Base-by-base conservation (phyloP, 2,329 filamentous ascomycete genomes). In the Paracoccidioides brasiliensis region DNA sequence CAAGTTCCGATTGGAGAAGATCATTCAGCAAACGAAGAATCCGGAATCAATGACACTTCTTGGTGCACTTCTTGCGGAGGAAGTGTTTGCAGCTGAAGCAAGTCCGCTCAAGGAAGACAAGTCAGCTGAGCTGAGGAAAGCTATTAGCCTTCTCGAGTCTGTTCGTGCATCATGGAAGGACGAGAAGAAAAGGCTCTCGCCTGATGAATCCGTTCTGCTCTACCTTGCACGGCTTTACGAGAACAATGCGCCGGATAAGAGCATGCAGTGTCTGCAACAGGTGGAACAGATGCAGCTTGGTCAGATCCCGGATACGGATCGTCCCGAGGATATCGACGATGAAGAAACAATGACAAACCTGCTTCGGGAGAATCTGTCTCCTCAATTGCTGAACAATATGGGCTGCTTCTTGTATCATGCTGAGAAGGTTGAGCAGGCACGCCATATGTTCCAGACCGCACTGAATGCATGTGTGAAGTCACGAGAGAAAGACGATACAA, bases 371-470 rank as follows among this genome's bases (percentile, higher is more conserved):
- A 78, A 85, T 57, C 76, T 98, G 1, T 88, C 90, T 0, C 93
- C 93, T 3, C 90, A 95, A 66, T 78, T 97, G 2, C 79, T 98
- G 45, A 98, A 97, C 76, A 98, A 98, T 68, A 95, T 97, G 67
- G 93, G 88, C 4, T 96, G 90, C 70, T 97, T 97, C 72, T 83
- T 95, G 62, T 96, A 89, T 62, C 90, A 95, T 67, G 80, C 83
- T 2, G 90, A 95, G 64, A 90, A 89, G 66, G 84, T 86, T 60
- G 82, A 85, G 22, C 77, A 82, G 58, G 90, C 93, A 28, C 85
- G 88, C 61, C 85, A 91, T 52, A 80, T 94, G 72, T 98, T 97
- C 67, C 88, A 98, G 69, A 84, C 87, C n/a, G 93, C 90, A 0
- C 74, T 98, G 54, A 86, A 85, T 59, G 88, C 91, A 14, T 96